Base-by-base conservation (phyloP, 805 yeast genomes). In the Cyberlindnera mrakii region DNA sequence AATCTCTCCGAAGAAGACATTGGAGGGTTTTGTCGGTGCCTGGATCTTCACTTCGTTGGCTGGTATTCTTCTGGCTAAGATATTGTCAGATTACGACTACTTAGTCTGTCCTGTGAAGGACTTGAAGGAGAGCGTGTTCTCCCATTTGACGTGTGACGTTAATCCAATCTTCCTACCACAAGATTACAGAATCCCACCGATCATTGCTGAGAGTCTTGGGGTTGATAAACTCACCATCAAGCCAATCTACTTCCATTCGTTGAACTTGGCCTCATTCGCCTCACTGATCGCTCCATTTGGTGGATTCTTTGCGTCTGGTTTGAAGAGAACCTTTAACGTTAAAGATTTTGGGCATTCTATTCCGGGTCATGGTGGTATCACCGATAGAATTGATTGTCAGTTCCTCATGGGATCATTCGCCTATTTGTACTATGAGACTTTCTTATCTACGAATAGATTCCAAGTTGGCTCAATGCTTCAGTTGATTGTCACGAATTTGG, bases 341-440 rank as follows among this genome's bases (percentile, higher is more conserved):
- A 93, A 93, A 67, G 99, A 93, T 66, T 93, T 93, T 59, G 99
- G 98, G 53, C 95, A 91, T 59, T 91, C 98, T 9, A 93, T 93
- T 53, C 99, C 99, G 14, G 99, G 99, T 29, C 99, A 93, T 61
- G 99, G 99, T 50, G 99, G 99, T 53, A 82, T 93, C 52, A 90
- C 97, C 20, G 99, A 93, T 63, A 78, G 99, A 67, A 82, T 93
- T 71, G 99, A 93, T 67, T 93, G 99, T 67, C 98, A 93, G 67
- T 93, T 91, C 61, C 71, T 93, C 54, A 93, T 93, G 98, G 99
- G 99, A 11, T 86, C 95, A 33, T 93, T 93, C 61, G 77, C 93
- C 30, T 90, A 89, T 60, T 71, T 93, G 52, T 93, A 93, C 67
- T 90, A 82, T 65, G 96, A 91, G 64, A 87, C 96, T 3, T 93